These are phyloP conservation scores for Hydnomerulius pinastri DNA, from an alignment of 768 basidiomycete species.

Conservation along the genomic window DNA sequence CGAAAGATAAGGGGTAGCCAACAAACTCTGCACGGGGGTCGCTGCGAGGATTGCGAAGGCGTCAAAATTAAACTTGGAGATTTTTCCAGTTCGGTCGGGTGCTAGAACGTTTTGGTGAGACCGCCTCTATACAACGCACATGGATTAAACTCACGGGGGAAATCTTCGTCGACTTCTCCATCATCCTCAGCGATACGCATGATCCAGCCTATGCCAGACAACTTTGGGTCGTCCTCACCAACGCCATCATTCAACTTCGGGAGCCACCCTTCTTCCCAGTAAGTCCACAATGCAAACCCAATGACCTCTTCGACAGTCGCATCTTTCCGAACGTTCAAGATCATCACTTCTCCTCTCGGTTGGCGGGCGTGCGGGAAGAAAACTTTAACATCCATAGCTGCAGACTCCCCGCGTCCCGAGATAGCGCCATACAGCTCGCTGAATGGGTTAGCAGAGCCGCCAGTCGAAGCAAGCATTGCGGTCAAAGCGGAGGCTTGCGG, in stretches of 20 bases:
- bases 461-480: slow-evolving; percentile 68
- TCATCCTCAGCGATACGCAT: slow-evolving; percentile 94
- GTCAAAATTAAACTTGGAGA: slow-evolving; percentile 86
- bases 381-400: slow-evolving; percentile 65
- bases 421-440: slow-evolving; percentile 84
- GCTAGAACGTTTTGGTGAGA: slow-evolving; percentile 50
- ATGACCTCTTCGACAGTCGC: slow-evolving; percentile 95
- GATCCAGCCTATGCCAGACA: slow-evolving; percentile 88
- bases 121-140: too few relatives aligned
- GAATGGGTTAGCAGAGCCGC: slow-evolving; percentile 78
- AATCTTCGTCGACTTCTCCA: slow-evolving; percentile 98
- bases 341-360: slow-evolving; percentile 63
- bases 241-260: slow-evolving; percentile 75
- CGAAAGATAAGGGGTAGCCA: neutral
- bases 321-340: slow-evolving; percentile 79
- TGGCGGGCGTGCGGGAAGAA: slow-evolving; percentile 82
- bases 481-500: slow-evolving; percentile 67
- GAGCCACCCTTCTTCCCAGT: slow-evolving; percentile 85
- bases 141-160: slow-evolving; percentile 72
- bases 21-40: slow-evolving; percentile 64
- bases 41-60: slow-evolving; percentile 89
- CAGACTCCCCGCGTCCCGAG: slow-evolving; percentile 70
- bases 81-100: slow-evolving; percentile 83
- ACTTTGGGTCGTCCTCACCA: slow-evolving; percentile 60
- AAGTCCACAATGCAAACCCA: slow-evolving; percentile 89